phyloP scores from a whole-genome alignment of 2,329 filamentous ascomycete genomes.

The Dactylellina parvicollis region DNA sequence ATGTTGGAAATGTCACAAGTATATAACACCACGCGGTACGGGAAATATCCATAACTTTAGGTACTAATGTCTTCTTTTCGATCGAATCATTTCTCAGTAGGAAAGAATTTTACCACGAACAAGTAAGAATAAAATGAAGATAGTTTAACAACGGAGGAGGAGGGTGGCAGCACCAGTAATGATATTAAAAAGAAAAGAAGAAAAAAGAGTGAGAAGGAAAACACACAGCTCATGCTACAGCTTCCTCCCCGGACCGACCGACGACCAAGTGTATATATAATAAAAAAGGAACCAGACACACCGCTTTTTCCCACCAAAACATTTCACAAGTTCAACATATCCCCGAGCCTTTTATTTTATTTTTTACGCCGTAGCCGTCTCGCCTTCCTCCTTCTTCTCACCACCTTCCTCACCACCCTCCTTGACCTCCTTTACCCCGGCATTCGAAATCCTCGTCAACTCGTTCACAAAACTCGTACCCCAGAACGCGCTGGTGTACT shows the following conservation, averaged over 20 bases:
- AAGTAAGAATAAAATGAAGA: not conserved
- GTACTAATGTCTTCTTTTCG: no score
- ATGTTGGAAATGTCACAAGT: no score
- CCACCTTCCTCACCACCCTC: slow-evolving; percentile 3
- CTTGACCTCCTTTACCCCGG: not conserved
- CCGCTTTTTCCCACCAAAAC: no score
- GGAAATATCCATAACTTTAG: no score
- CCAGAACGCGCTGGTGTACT: slow-evolving; percentile 98
- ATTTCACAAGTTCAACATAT: no score
- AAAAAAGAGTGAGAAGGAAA: not conserved
- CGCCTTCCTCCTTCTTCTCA: not conserved
- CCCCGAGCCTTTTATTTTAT: not conserved
- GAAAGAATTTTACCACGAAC: no score
- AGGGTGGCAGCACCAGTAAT: not conserved
- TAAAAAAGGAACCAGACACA: no score
- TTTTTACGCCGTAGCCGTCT: not conserved
- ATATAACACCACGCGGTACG: no score
- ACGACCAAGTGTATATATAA: no score
- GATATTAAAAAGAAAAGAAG: not conserved
- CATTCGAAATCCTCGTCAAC: slow-evolving; percentile 63
- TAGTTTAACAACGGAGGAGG: not conserved
- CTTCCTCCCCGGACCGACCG: no score
- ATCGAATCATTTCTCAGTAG: no score
- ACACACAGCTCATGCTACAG: not conserved
- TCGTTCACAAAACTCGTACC: slow-evolving; percentile 91